A percentile compares a stretch with the other conserved stretches of the same genome.
Evolutionary conservation across 495 filamentous ascomycete species (phyloP).

Genomic region (Chaetomium fimeti): DNA sequence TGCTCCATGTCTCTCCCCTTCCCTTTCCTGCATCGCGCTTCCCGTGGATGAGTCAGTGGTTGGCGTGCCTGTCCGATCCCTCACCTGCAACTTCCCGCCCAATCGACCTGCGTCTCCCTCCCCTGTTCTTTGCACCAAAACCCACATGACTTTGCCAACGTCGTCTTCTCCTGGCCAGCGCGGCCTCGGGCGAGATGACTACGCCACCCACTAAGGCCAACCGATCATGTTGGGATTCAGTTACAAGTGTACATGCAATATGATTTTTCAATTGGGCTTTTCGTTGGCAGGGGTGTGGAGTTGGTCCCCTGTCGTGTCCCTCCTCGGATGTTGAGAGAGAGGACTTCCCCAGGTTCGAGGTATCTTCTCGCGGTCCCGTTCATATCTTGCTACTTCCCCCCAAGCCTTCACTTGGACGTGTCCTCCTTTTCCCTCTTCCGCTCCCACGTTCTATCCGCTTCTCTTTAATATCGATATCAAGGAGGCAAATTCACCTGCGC

Average conservation of each 20-base stretch:
- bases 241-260: conserved; percentile 9
- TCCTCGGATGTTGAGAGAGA: not conserved
- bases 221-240: not conserved
- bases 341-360: conserved; percentile 3
- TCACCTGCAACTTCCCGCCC: conserved; percentile 26
- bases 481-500: conserved; percentile 13
- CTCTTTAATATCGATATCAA: conserved; percentile 15
- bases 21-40: conserved; percentile 11
- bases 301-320: conserved; percentile 11
- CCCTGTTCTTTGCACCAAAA: conserved; percentile 7
- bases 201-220: conserved; percentile 24
- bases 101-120: conserved; percentile 20
- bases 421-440: conserved; percentile 9
- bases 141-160: conserved; percentile 25
- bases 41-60: conserved; percentile 18
- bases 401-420: not conserved
- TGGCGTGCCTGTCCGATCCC: conserved; percentile 14
- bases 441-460: conserved; percentile 19
- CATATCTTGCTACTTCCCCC: conserved; percentile 27
- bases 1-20: conserved; percentile 2
- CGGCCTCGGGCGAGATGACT: conserved; percentile 16
- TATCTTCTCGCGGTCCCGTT: conserved; percentile 21
- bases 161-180: conserved; percentile 15
- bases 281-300: conserved; percentile 1
- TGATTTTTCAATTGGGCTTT: not conserved